A percentile compares a stretch with the other conserved stretches of the same genome.
phyloP scores from a whole-genome alignment of 2,329 filamentous ascomycete genomes.

The Stromatinia cepivora region DNA sequence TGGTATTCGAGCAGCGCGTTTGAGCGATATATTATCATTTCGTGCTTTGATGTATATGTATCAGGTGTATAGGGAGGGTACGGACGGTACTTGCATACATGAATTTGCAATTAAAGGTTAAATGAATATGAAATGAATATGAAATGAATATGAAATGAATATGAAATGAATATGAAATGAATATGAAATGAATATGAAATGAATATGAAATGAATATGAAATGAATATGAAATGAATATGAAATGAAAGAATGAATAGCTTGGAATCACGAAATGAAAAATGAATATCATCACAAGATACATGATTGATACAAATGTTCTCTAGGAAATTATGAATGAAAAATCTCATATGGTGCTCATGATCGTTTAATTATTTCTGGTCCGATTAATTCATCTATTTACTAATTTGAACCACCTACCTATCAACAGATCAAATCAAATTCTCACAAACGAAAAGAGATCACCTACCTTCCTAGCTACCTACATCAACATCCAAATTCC shows the following conservation, averaged over 20 bases:
- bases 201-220: background rate
- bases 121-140: background rate
- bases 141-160: background rate
- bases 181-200: background rate
- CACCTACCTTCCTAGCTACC: background rate
- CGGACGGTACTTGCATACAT: slow-evolving; percentile 4
- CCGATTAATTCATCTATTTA: too few relatives aligned
- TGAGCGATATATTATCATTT: background rate
- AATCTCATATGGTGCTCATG: background rate
- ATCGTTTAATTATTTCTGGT: too few relatives aligned
- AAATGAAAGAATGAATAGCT: background rate
- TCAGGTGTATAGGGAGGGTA: background rate
- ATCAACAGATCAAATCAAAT: too few relatives aligned
- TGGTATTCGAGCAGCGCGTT: background rate
- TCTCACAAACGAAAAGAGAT: too few relatives aligned
- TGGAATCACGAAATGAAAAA: too few relatives aligned
- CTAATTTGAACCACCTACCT: too few relatives aligned
- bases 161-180: background rate
- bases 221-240: background rate
- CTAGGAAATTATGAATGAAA: background rate
- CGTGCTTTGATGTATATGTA: background rate
- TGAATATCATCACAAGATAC: background rate
- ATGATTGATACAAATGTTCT: too few relatives aligned
- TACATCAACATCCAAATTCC: background rate
- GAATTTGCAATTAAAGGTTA: background rate